Evolutionary conservation across 495 filamentous ascomycete species (phyloP).

Genomic region (Aspergillus saccharolyticus): DNA sequence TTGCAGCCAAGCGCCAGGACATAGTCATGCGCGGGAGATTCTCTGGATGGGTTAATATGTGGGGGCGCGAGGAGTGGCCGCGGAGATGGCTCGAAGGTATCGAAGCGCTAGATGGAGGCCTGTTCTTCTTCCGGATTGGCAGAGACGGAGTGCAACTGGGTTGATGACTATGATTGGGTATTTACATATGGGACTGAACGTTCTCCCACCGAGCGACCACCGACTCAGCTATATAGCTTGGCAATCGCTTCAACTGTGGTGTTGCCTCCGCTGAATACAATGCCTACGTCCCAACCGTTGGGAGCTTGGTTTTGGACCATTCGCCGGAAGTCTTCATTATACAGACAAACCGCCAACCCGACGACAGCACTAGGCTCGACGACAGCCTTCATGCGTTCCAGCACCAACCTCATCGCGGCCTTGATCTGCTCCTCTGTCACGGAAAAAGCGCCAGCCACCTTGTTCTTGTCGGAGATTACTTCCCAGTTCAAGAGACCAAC

Average conservation of each 20-base stretch:
- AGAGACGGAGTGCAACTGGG: constrained; percentile 9
- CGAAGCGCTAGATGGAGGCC: constrained; percentile 25
- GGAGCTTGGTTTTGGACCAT: constrained; percentile 67
- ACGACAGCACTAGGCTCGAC: constrained; percentile 90
- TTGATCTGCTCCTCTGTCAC: constrained; percentile 83
- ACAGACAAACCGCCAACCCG: constrained; percentile 75
- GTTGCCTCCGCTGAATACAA: constrained; percentile 90
- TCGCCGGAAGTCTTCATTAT: constrained; percentile 73
- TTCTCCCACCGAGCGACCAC: constrained; percentile 1
- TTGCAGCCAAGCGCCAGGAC: constrained; percentile 42
- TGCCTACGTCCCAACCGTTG: constrained; percentile 78
- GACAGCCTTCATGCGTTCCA: constrained; percentile 88
- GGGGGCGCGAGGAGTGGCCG: constrained; percentile 43
- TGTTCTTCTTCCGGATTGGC: constrained; percentile 22
- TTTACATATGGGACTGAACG: not conserved
- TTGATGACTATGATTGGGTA: constrained; percentile 3
- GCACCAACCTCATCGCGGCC: constrained; percentile 66
- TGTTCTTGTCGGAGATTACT: constrained; percentile 66
- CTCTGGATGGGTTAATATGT: constrained; percentile 42
- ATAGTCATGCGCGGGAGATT: constrained; percentile 38
- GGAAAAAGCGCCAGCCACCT: constrained; percentile 68
- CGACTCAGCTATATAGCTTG: constrained; percentile 30
- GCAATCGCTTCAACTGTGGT: constrained; percentile 71
- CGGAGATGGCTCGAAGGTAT: constrained; percentile 30
- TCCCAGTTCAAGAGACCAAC: constrained; percentile 75